phyloP scores from a whole-genome alignment of 345 rosid species.

The Limnanthes douglasii region DNA sequence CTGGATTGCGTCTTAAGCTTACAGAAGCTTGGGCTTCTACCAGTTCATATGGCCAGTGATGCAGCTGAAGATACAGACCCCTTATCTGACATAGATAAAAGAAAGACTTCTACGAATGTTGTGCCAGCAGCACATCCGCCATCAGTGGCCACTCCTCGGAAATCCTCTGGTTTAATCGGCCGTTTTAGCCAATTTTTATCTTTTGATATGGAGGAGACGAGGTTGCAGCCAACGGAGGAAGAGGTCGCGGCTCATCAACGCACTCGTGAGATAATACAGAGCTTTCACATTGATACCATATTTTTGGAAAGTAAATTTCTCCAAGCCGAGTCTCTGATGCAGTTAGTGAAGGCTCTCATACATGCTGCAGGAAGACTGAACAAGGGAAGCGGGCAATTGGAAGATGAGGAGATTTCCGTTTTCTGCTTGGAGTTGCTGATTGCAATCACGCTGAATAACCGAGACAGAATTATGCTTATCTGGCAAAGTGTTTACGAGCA shows the following conservation, averaged over 20 bases:
- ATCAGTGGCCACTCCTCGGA: constrained; percentile 19
- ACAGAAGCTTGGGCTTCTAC: constrained; percentile 56
- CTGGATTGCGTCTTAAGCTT: constrained; percentile 46
- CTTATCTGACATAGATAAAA: constrained; percentile 24
- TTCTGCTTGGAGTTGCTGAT: constrained; percentile 61
- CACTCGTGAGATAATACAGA: constrained; percentile 36
- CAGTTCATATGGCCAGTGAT: constrained; percentile 38
- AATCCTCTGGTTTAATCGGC: constrained; percentile 48
- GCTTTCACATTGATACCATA: constrained; percentile 44
- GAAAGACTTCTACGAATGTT: constrained; percentile 17
- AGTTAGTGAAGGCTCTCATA: constrained; percentile 43
- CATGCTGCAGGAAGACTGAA: constrained; percentile 23
- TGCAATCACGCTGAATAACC: constrained; percentile 48
- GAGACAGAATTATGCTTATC: constrained; percentile 55
- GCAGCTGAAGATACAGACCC: constrained; percentile 38
- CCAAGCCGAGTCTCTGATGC: constrained; percentile 50
- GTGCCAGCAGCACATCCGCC: constrained; percentile 15
- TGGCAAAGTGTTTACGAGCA: constrained; percentile 56
- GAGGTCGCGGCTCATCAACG: constrained; percentile 37
- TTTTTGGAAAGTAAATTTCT: constrained; percentile 69
- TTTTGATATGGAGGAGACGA: constrained; percentile 57
- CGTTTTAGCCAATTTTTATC: constrained; percentile 57
- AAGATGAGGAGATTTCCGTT: constrained; percentile 38
- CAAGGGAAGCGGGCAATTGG: constrained; percentile 12
- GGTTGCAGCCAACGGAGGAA: constrained; percentile 34